Evolutionary conservation across 1,284 basidiomycete species (phyloP), one percentile per base, ranked within the genome.

Genomic region (Flammula alnicola): DNA sequence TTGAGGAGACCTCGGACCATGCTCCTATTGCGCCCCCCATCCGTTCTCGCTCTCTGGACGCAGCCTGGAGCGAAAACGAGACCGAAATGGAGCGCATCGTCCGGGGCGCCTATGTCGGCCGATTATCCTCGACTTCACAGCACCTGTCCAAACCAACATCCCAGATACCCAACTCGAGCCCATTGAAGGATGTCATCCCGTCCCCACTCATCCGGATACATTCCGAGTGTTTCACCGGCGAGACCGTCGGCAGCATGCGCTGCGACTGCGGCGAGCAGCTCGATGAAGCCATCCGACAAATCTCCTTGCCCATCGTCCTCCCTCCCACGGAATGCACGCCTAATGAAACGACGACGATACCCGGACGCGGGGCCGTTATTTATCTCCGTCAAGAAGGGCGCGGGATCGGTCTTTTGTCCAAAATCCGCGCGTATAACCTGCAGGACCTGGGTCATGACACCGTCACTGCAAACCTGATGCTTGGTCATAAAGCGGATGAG

Each of bases 221-320:
- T 72, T 96, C 93, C 16, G 97, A 99, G 68, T 99, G 97, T 69
- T 99, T 95, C 71, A 99, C 97, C 0, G 97, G 97, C 32, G 97
- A 99, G 72, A 99, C 95, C 7, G 88, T 98, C 52, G 97, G 97
- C 8, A 96, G 93, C 65, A 95, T 98, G 88, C 88, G 97, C 25
- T 99, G 97, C 69, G 97, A 99, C 69, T 99, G 97, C 64, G 97
- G 97, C 14, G 95, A 99, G 69, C 97, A 99, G 69, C 80, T 99
- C 11, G 95, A 98, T 70, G 95, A 98, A 68, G 95, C 97, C 20
- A 87, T 99, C 58, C 84, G 94, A 7, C 86, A 90, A 57, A 98
- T 99, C 58, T 90, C 89, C 12, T 81, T 85, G 64, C 86, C 91
- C 35, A 84, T 86, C 60, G 65, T 69, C 5, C 62, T 81, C 44